Base-by-base conservation (phyloP, 441 rosid genomes). In the Eutrema salsugineum region DNA sequence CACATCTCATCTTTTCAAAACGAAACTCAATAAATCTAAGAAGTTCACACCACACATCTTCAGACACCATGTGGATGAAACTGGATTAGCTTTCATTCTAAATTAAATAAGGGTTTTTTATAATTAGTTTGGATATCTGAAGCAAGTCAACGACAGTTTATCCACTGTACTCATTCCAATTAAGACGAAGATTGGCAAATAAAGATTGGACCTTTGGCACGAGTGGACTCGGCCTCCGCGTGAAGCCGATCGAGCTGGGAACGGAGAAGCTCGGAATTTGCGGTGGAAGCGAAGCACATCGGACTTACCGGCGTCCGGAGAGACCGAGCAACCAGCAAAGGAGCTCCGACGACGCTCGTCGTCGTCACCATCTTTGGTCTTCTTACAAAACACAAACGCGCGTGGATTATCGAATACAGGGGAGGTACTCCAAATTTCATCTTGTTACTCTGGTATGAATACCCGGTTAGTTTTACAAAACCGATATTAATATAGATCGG, bases 241-340 rank as follows among this genome's bases (percentile, higher is more conserved):
- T 84, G 91, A 33, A 88, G 93, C 60, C 68, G 85, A 79, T 88
- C 91, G 60, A 91, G 88, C 66, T 85, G 85, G 49, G 79, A 50
- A 22, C 92, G 89, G 27, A 89, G 89, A 68, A 80, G 84, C 17
- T 82, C 88, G 0, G 91, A 75, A 38, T 77, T 82, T 14, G 44
- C 20, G 38, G 70, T 56, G 61, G 80, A 68, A 42, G 83, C 78
- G 38, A 75, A 81, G 70, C 90, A 87, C 19, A 63, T 71, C 1
- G 65, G 80, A 33, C 72, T 70, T 68, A 1, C 28, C 17, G 40
- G 20, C 22, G 39, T 80, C 79, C 80, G 50, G 15, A 73, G 71
- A 62, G 48, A 71, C 12, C 80, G 78, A 61, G 72, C 40, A 68
- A 78, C 33, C 6, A 63, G 77, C 27, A 78, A 44, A 66, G 75